Evolutionary conservation across 441 rosid species (phyloP), one percentile per base, ranked within the genome.

Genomic region (Gossypium laxum): DNA sequence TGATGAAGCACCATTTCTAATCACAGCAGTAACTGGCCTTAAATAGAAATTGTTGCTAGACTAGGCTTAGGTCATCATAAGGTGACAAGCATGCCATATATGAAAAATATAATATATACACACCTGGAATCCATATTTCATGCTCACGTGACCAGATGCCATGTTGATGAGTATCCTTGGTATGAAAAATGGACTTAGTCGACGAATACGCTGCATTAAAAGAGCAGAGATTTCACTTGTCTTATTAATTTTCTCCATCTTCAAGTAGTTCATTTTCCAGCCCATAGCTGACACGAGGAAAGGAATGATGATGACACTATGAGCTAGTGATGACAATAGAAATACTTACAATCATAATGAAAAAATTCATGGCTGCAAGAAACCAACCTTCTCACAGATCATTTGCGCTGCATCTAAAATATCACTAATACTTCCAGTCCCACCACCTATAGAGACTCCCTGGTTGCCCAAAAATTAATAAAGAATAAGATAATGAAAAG

Each of bases 371-470:
- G 69, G 78, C 26, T 54, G 70, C 4, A 66, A 57, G 67, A 77
- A 74, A 65, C 52, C 41, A 64, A 89, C 98, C 92, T 86, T 93
- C 75, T 91, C 95, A 72, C 88, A 88, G 24, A 93, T 88, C 92
- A 93, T 76, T 80, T 87, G 85, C n/a, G 96, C 91, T 12, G 96
- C 98, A 70, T 88, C 96, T 52, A 93, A 70, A 66, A 86, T 81
- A 67, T 93, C 98, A 72, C 85, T 73, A 59, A 93, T 91, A 80
- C 98, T 93, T 81, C 96, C 98, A 24, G 85, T 93, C 63, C 96
- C 96, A 51, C 92, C 96, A 50, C 98, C 98, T 66, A 93, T 90
- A 12, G 98, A 91, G 73, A 93, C 95, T 71, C 98, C 98, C 96
- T 93, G 84, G 56, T 70, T 67, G 78, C 82, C 79, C n/a, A 22